These are phyloP conservation scores for Suillus discolor DNA, from an alignment of 768 basidiomycete species.

Conservation along the genomic window DNA sequence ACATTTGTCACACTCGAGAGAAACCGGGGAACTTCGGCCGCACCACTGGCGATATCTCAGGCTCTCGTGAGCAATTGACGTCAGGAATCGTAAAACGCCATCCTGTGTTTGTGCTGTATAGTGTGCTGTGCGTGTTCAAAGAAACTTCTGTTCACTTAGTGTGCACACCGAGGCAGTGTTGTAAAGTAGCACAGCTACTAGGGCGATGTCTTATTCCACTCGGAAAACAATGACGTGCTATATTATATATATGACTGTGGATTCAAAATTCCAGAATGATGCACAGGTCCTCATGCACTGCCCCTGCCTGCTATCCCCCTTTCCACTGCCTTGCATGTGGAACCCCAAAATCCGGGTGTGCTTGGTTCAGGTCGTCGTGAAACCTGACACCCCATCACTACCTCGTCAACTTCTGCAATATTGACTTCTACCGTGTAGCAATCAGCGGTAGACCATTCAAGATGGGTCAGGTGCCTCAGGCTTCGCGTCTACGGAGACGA, in stretches of 20 bases:
- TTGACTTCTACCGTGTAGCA: not conserved
- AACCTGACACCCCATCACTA: slow-evolving; percentile 1
- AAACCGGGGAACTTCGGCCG: not conserved
- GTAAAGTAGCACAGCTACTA: not conserved
- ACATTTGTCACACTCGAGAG: not conserved
- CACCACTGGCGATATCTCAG: not conserved
- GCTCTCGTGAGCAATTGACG: not conserved
- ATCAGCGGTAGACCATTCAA: not conserved
- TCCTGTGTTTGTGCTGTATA: not conserved
- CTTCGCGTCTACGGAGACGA: not conserved
- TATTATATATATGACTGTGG: not conserved
- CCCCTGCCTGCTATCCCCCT: too few species aligned
- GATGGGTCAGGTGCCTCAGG: not conserved
- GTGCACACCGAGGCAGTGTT: not conserved
- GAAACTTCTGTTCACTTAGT: not conserved
- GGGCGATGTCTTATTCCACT: not conserved
- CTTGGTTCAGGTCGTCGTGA: slow-evolving; percentile 21
- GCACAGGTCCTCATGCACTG: not conserved
- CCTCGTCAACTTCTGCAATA: slow-evolving; percentile 4
- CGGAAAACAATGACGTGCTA: not conserved
- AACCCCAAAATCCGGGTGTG: not conserved
- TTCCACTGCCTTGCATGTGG: not conserved
- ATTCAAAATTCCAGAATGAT: not conserved
- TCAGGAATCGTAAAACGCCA: not conserved
- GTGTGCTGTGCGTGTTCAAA: not conserved